Conservation (phyloP, 805 yeast species). For the Hyphopichia homilentoma region DNA sequence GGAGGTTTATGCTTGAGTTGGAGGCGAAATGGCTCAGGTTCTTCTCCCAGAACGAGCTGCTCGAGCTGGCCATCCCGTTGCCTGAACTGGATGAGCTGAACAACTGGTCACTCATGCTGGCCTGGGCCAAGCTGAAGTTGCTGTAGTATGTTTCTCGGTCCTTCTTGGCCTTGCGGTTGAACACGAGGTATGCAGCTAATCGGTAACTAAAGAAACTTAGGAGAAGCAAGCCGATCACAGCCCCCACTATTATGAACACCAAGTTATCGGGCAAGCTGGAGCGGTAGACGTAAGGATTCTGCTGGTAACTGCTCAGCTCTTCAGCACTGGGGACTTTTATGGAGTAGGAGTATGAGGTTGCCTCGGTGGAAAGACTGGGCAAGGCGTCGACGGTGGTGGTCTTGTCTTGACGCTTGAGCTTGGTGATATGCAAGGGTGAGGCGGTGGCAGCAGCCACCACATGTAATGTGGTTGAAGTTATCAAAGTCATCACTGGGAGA, state of each 20-base stretch:
- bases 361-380: neutral
- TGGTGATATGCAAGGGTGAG: no score
- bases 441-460: no score
- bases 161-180: slow-evolving; percentile 21
- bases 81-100: neutral
- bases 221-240: slow-evolving; percentile 20
- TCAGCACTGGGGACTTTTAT: slow-evolving; percentile 10
- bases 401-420: neutral
- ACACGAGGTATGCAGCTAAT: slow-evolving; percentile 17
- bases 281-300: slow-evolving; percentile 29
- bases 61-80: slow-evolving; percentile 8
- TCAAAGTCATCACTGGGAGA: no score
- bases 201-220: slow-evolving; percentile 16
- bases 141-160: slow-evolving; percentile 31
- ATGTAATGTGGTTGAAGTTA: no score
- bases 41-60: slow-evolving; percentile 22
- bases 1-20: slow-evolving; percentile 7
- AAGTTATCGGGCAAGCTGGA: slow-evolving; percentile 29
- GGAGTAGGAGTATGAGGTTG: slow-evolving; percentile 6
- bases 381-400: slow-evolving; percentile 1
- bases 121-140: slow-evolving; percentile 4
- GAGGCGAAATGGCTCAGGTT: slow-evolving; percentile 8
- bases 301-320: slow-evolving; percentile 10
- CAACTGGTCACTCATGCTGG: slow-evolving; percentile 1
- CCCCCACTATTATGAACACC: slow-evolving; percentile 43